Percentiles rank a stretch among this genome's conserved stretches.
These are phyloP conservation scores for Capsicum rhomboideum DNA, from an alignment of 257 asterid species.

Conservation along the genomic window DNA sequence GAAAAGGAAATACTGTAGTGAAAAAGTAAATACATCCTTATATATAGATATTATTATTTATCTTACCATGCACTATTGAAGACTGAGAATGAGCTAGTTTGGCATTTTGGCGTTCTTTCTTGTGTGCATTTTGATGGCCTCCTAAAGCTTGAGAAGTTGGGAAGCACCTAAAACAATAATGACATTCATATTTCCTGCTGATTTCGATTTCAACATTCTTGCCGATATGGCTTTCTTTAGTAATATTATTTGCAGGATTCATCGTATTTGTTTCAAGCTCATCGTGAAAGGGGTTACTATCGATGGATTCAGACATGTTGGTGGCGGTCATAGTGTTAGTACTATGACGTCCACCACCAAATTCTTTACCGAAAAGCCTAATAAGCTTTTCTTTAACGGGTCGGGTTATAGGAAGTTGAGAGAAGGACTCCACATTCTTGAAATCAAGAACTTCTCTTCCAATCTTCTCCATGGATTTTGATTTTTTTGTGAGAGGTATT, in stretches of 20 bases:
- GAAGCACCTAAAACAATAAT: constrained; percentile 77
- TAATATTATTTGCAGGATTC: not conserved
- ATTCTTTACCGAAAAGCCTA: constrained; percentile 76
- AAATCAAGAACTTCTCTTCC: constrained; percentile 60
- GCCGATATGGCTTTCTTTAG: constrained; percentile 1
- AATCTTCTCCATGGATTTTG: constrained; percentile 43
- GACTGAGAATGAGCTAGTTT: constrained; percentile 66
- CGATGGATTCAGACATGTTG: constrained; percentile 1
- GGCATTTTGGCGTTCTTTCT: constrained; percentile 75
- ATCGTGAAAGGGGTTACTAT: not conserved
- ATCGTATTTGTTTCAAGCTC: not conserved
- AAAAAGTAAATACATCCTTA: too few species aligned
- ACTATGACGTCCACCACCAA: constrained; percentile 10
- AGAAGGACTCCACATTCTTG: constrained; percentile 78
- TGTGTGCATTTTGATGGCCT: constrained; percentile 96
- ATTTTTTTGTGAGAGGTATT: not conserved
- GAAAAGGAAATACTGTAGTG: too few species aligned
- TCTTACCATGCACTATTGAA: constrained; percentile 38
- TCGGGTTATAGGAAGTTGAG: constrained; percentile 77
- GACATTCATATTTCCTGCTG: constrained; percentile 62
- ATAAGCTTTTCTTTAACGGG: constrained; percentile 35
- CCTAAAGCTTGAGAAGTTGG: constrained; percentile 95
- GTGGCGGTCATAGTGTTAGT: not conserved
- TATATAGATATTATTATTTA: too few species aligned
- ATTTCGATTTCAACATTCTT: constrained; percentile 23